These are phyloP conservation scores for Solanum clarkiae DNA, from an alignment of 257 asterid genomes.

Conservation along the genomic window DNA sequence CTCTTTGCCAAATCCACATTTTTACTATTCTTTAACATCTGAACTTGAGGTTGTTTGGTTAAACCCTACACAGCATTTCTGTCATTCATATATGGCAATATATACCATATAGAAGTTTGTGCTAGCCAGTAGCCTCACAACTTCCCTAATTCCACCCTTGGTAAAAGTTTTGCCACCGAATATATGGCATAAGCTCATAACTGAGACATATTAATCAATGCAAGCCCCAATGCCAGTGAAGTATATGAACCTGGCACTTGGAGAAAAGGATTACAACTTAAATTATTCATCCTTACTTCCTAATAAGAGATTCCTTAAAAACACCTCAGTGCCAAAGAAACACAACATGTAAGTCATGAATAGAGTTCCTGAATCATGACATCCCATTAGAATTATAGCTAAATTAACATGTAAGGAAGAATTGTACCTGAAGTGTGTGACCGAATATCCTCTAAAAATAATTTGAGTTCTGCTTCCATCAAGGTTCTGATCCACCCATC, in stretches of 20 bases:
- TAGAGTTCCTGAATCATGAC: background rate
- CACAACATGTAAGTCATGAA: background rate
- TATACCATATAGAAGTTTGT: background rate
- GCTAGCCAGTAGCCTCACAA: background rate
- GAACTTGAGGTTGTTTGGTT: background rate
- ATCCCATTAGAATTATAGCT: background rate
- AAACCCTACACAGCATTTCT: background rate
- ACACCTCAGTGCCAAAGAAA: background rate
- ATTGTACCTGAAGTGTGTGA: conserved; percentile 81
- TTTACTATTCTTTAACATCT: background rate
- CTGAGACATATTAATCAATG: background rate
- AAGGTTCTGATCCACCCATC: conserved; percentile 71
- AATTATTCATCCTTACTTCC: background rate
- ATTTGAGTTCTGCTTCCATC: conserved; percentile 44
- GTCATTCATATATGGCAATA: background rate
- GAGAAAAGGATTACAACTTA: background rate
- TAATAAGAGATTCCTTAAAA: background rate
- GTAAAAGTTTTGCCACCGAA: background rate
- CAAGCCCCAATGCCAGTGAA: background rate
- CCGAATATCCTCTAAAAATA: conserved; percentile 79
- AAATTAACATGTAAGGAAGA: background rate
- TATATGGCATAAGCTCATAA: background rate
- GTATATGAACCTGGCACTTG: background rate
- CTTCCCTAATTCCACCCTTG: background rate
- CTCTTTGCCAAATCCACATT: background rate